Evolutionary conservation across 2,329 filamentous ascomycete genomes (phyloP), one percentile per base, ranked within the genome.

Genomic region (Cryphonectria carpinicola): DNA sequence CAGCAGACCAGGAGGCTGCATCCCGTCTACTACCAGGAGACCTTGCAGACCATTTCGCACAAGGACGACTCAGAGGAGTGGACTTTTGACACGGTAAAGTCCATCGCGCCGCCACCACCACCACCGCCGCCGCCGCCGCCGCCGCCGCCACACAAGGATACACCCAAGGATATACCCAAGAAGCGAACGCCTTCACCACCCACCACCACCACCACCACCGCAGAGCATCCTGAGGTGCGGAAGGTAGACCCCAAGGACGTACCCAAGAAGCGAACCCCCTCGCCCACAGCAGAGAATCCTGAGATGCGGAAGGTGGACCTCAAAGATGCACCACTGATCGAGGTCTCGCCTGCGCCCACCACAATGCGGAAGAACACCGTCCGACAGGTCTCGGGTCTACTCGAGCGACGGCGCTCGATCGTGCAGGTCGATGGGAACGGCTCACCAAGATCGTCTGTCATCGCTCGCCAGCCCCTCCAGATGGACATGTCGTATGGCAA

Each of bases 11-110:
- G 90, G 70, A 88, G 89, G 66, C 89, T 87, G 70, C 92, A 93
- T 76, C 88, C 92, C 1, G 92, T 93, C 76, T 97, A 95, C 81
- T 98, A 98, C 81, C 95, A 97, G 76, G 95, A 98, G 82, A 97
- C 95, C 3, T 85, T 98, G 65, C 89, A 92, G 75, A 90, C 88
- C 11, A 87, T 97, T 68, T 86, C 88, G 2, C 86, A 88, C 2
- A 89, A 85, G 74, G 85, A 88, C 52, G 91, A 94, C 6, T 86
- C 93, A 22, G 94, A 97, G 74, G 66, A 62, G 25, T 98, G 95
- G 95, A 92, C 97, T 2, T 98, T 98, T 78, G 95, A 98, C 77
- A 98, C 95, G 0, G 90, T 98, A 78, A 96, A 93, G 80, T 93
- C 92, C 0, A 84, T 91, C 43, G 86, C 84, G 25, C 66, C 68